Evolutionary conservation across 2,329 filamentous ascomycete genomes (phyloP), one percentile per base, ranked within the genome.

Genomic region (Knoxdaviesia capensis): DNA sequence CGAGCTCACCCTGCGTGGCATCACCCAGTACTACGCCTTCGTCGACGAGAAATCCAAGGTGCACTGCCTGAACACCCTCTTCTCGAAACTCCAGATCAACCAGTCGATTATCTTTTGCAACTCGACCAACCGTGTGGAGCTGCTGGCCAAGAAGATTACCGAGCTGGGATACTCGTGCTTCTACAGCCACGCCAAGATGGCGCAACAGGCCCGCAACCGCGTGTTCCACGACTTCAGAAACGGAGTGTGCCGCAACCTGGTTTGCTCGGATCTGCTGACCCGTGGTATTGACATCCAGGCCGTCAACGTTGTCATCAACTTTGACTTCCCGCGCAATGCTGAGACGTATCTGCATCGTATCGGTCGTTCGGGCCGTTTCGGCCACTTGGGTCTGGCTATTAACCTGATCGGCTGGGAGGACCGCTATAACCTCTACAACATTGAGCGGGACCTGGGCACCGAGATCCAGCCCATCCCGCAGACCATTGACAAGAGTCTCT

Each of bases 51-150:
- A 94, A 65, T 85, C 94, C 58, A 98, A 98, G 65, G 90, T 98
- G 20, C 92, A 98, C 64, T 98, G 90, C 59, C 66, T 98, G 49
- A 98, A 98, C 66, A 98, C 90, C 1, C 78, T 98, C 48, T 98
- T 98, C 68, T 94, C 87, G 52, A 94, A 94, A 63, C 76, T 98
- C 10, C 88, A 98, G 62, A 98, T 98, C 65, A 98, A 98, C 64
- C 90, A 98, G 66, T 98, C 92, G 48, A 98, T 98, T 65, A 98
- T 98, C 58, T 98, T 98, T 67, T 98, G 90, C 66, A 98, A 98
- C 63, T 98, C 90, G 36, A 98, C 90, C 42, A 96, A 96, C 60
- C 84, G 90, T 49, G 90, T 98, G 46, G 90, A 98, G 62, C 71
- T 98, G 42, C 74, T 98, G 30, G 90, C 90, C 41, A 98, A 98